phyloP scores from a whole-genome alignment of 768 basidiomycete genomes.

The Suillus variegatus region DNA sequence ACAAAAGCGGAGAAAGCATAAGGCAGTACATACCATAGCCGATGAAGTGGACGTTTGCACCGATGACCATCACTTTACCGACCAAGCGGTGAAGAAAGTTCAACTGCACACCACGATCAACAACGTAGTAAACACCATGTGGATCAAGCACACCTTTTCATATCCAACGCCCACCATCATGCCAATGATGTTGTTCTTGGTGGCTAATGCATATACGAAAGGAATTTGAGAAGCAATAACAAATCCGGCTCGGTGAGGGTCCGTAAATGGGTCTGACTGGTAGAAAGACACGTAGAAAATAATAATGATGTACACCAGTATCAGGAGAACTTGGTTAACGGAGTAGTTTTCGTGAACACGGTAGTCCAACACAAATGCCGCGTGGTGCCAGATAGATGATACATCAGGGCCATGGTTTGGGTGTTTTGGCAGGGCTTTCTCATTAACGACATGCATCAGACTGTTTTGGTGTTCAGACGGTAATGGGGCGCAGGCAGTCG shows the following conservation, averaged over 20 bases:
- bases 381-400: slow-evolving; percentile 32
- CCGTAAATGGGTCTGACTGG: slow-evolving; percentile 34
- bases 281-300: slow-evolving; percentile 40
- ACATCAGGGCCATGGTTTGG: slow-evolving; percentile 16
- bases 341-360: slow-evolving; percentile 38
- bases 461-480: background rate
- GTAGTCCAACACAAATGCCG: slow-evolving; percentile 33
- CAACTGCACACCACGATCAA: slow-evolving; percentile 32
- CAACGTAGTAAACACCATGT: background rate
- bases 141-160: slow-evolving; percentile 40
- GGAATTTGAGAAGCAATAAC: slow-evolving; percentile 49
- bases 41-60: slow-evolving; percentile 43
- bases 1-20: background rate
- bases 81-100: slow-evolving; percentile 59
- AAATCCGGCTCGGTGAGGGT: slow-evolving; percentile 34
- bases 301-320: slow-evolving; percentile 35
- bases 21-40: slow-evolving; percentile 37
- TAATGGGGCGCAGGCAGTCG: slow-evolving; percentile 7
- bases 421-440: background rate
- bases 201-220: slow-evolving; percentile 42
- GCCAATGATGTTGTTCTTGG: slow-evolving; percentile 50
- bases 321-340: slow-evolving; percentile 38
- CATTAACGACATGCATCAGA: background rate
- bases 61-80: slow-evolving; percentile 43
- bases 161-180: slow-evolving; percentile 45